These are phyloP conservation scores for Pythium biforme DNA, from an alignment of 352 stramenopile species.

Conservation along the genomic window DNA sequence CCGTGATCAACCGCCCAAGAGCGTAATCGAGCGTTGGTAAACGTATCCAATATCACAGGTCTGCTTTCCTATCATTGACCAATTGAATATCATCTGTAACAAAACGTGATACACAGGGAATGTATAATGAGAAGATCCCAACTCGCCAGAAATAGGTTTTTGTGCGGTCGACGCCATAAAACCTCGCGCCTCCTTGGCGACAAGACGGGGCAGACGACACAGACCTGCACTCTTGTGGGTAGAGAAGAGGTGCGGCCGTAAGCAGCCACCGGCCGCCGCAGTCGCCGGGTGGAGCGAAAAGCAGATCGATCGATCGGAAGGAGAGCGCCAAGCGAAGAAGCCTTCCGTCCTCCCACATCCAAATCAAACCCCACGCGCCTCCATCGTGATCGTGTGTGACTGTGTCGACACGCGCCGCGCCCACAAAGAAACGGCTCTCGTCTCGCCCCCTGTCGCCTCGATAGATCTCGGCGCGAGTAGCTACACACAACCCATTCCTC, in stretches of 20 bases:
- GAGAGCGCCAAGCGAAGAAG: not conserved
- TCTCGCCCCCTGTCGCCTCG: too few species aligned
- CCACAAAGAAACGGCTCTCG: not conserved
- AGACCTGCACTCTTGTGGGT: constrained; percentile 14
- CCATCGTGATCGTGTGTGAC: not conserved
- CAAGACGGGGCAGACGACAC: constrained; percentile 21
- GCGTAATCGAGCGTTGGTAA: constrained; percentile 7
- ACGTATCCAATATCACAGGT: not conserved
- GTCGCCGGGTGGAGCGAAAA: not conserved
- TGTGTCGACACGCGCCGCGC: not conserved
- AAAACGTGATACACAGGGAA: not conserved
- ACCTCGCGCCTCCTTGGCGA: constrained; percentile 13
- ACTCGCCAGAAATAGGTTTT: constrained; percentile 12
- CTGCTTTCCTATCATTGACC: too few species aligned
- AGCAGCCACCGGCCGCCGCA: not conserved
- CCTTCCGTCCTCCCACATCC: constrained; percentile 3
- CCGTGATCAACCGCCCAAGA: not conserved
- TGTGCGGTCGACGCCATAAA: not conserved
- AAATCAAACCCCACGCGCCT: constrained; percentile 1
- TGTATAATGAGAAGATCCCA: too few species aligned
- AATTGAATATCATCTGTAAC: not conserved
- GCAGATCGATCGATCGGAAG: constrained; percentile 1
- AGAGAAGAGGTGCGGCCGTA: constrained; percentile 17
- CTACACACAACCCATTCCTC: not conserved
- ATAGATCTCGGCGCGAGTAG: too few species aligned